Conservation (phyloP, 2,329 filamentous ascomycete species). For the Ophiostoma angusticollis region DNA sequence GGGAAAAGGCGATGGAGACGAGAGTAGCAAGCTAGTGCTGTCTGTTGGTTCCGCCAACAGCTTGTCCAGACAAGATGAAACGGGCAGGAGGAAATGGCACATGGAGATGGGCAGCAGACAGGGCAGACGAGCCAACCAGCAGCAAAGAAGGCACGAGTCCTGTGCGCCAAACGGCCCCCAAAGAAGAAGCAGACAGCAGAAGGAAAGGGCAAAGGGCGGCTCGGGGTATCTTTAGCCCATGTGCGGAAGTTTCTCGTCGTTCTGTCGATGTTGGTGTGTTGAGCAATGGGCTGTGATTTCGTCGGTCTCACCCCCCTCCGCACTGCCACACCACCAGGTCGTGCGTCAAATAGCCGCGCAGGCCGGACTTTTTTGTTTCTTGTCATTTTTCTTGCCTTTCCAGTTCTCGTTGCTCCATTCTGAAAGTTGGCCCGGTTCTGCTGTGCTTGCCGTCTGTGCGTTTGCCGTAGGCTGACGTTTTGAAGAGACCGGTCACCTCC, state of each 20-base stretch:
- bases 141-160: no score
- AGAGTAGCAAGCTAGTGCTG: no score
- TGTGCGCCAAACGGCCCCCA: no score
- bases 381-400: not conserved
- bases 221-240: slow-evolving; percentile 5
- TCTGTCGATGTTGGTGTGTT: not conserved
- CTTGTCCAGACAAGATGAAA: no score
- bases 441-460: no score
- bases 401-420: not conserved
- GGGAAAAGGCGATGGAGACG: no score
- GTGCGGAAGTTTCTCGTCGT: not conserved
- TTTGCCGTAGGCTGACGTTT: no score
- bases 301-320: not conserved
- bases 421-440: slow-evolving; percentile 1
- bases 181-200: not conserved
- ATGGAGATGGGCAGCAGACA: no score
- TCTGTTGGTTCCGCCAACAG: no score
- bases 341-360: slow-evolving; percentile 8
- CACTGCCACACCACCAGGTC: not conserved
- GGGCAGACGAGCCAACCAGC: no score
- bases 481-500: not conserved
- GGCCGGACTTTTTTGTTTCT: slow-evolving; percentile 4
- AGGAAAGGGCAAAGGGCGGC: not conserved
- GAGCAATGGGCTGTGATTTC: not conserved
- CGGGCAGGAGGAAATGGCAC: no score